A percentile compares a stretch with the other conserved stretches of the same genome.
These are phyloP conservation scores for Eucalyptus melliodora DNA, from an alignment of 345 rosid species.

Conservation along the genomic window DNA sequence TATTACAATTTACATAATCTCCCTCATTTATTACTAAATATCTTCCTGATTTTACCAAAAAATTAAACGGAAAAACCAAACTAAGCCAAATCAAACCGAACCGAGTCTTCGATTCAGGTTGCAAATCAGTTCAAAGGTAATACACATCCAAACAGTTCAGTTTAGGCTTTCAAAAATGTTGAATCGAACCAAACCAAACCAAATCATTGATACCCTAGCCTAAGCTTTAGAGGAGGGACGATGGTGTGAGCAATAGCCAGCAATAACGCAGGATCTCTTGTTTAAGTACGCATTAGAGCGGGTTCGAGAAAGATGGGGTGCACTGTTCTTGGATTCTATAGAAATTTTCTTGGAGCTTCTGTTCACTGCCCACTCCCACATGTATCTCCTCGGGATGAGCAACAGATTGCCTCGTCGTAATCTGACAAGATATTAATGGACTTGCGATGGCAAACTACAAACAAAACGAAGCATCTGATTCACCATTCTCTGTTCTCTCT, in stretches of 20 bases:
- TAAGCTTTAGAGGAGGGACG: neutral
- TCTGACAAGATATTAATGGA: neutral
- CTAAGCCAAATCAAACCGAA: neutral
- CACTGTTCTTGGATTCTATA: neutral
- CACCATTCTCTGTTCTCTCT: neutral
- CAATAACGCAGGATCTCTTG: neutral
- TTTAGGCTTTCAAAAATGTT: neutral
- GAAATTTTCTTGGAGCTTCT: neutral
- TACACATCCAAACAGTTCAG: neutral
- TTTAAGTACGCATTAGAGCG: neutral
- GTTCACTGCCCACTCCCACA: neutral
- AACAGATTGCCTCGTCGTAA: neutral
- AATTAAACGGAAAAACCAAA: fast-evolving
- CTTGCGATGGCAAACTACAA: neutral
- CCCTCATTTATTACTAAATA: neutral
- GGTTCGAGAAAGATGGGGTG: neutral
- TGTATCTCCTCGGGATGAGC: neutral
- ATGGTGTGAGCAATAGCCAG: neutral
- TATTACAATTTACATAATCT: neutral
- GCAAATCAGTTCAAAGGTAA: neutral
- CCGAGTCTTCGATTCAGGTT: neutral
- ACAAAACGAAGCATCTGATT: neutral
- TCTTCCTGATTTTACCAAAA: neutral
- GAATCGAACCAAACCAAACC: neutral
- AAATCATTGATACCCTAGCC: neutral